phyloP scores from a whole-genome alignment of 352 stramenopile species.

The Pythium aristosporum region DNA sequence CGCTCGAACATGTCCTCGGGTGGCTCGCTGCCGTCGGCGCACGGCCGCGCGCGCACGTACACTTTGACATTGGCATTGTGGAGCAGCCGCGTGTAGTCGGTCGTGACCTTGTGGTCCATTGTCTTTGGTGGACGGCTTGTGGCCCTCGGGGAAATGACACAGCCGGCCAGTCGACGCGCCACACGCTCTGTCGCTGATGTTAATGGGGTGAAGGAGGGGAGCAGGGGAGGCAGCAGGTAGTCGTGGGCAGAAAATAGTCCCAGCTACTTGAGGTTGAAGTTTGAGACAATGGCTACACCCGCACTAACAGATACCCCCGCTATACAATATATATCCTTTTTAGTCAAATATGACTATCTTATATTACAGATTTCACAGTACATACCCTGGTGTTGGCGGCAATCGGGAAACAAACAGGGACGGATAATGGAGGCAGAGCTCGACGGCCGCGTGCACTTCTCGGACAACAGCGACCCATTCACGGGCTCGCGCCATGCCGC shows the following conservation, averaged over 20 bases:
- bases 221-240: not conserved
- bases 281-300: conserved; percentile 20
- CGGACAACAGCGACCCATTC: conserved; percentile 64
- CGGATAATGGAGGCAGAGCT: conserved; percentile 53
- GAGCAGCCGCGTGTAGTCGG: conserved; percentile 79
- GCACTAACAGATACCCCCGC: not conserved
- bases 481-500: conserved; percentile 67
- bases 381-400: no score
- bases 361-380: no score
- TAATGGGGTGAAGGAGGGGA: not conserved
- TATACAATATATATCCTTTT: not conserved
- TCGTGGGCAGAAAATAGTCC: not conserved
- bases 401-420: not conserved
- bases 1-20: conserved; percentile 85
- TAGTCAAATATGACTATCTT: no score
- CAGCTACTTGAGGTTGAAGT: not conserved
- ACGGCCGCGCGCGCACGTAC: conserved; percentile 78
- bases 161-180: not conserved
- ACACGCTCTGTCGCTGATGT: not conserved
- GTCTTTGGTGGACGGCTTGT: not conserved
- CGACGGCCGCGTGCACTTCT: conserved; percentile 81
- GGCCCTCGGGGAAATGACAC: conserved; percentile 1
- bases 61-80: conserved; percentile 82
- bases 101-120: conserved; percentile 88
- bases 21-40: conserved; percentile 60